phyloP scores from a whole-genome alignment of 495 filamentous ascomycete species.

The Penicillium cataractarum region DNA sequence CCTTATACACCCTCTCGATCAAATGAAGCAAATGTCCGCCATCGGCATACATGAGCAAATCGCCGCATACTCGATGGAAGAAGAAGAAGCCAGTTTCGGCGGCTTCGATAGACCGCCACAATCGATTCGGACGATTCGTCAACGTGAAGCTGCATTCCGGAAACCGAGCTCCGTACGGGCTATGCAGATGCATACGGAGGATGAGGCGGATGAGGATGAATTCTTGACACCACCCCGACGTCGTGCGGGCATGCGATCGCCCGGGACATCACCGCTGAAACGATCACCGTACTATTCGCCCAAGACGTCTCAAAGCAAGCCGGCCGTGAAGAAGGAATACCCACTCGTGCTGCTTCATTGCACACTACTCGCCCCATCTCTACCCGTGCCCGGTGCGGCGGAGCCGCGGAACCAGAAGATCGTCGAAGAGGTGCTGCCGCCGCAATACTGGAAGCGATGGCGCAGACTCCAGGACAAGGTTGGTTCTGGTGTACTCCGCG shows the following conservation, averaged over 20 bases:
- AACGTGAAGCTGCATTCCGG: conserved; percentile 57
- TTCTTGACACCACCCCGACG: conserved; percentile 42
- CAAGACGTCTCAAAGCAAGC: conserved; percentile 48
- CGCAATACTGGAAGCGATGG: conserved; percentile 69
- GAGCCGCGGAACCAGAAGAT: conserved; percentile 50
- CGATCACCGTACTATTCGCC: conserved; percentile 51
- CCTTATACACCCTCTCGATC: conserved; percentile 34
- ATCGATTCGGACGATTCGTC: conserved; percentile 34
- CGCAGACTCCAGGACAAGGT: conserved; percentile 74
- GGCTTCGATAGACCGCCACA: conserved; percentile 24
- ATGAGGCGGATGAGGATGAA: conserved; percentile 46
- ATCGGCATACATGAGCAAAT: conserved; percentile 26
- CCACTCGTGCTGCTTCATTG: conserved; percentile 89
- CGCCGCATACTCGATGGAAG: conserved; percentile 29
- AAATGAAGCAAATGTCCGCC: conserved; percentile 21
- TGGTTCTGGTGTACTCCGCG: conserved; percentile 69
- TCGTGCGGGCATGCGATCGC: conserved; percentile 38
- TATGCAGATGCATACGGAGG: conserved; percentile 72
- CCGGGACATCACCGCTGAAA: conserved; percentile 40
- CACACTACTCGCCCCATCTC: conserved; percentile 73
- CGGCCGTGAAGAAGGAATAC: conserved; percentile 62
- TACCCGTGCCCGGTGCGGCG: conserved; percentile 62
- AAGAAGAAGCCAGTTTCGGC: conserved; percentile 28
- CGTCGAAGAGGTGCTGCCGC: conserved; percentile 59
- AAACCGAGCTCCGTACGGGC: conserved; percentile 76